Percentiles rank a stretch among this genome's conserved stretches.
phyloP scores from a whole-genome alignment of 2,329 filamentous ascomycete species.

The Pseudonectria foliicola region DNA sequence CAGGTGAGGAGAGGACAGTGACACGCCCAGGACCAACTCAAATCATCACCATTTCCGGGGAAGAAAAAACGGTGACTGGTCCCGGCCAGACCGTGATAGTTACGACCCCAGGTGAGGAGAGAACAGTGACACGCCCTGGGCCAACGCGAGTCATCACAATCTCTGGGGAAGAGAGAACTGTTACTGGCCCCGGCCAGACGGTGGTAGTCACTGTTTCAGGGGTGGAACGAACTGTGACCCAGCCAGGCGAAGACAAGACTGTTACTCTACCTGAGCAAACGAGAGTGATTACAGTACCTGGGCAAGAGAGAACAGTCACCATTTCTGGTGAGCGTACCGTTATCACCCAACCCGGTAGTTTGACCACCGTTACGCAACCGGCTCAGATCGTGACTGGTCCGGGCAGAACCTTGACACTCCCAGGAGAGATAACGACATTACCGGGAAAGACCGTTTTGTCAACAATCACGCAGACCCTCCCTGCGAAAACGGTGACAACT shows the following conservation, averaged over 20 bases:
- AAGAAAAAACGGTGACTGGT: slow-evolving; percentile 1
- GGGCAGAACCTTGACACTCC: slow-evolving; percentile 9
- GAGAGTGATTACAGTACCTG: slow-evolving; percentile 2
- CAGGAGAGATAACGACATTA: slow-evolving; percentile 14
- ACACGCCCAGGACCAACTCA: neutral
- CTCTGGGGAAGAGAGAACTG: slow-evolving; percentile 13
- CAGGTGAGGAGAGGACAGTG: slow-evolving; percentile 7
- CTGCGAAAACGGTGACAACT: slow-evolving; percentile 25
- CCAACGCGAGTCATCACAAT: slow-evolving; percentile 9
- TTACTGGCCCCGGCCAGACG: slow-evolving; percentile 4
- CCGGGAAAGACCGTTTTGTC: slow-evolving; percentile 26
- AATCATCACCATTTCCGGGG: neutral
- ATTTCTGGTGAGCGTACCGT: slow-evolving; percentile 2
- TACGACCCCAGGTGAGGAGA: slow-evolving; percentile 8
- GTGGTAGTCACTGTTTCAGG: slow-evolving; percentile 16
- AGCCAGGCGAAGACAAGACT: slow-evolving; percentile 10
- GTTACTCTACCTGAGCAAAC: slow-evolving; percentile 1
- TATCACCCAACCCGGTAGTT: neutral
- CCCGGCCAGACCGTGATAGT: neutral
- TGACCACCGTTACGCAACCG: slow-evolving; percentile 10
- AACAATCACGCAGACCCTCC: slow-evolving; percentile 23
- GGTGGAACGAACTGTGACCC: slow-evolving; percentile 16
- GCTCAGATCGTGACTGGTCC: slow-evolving; percentile 9
- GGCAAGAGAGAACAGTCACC: slow-evolving; percentile 16
- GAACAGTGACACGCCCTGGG: slow-evolving; percentile 7